phyloP scores from a whole-genome alignment of 768 basidiomycete genomes.

The Cyclocybe cylindracea region DNA sequence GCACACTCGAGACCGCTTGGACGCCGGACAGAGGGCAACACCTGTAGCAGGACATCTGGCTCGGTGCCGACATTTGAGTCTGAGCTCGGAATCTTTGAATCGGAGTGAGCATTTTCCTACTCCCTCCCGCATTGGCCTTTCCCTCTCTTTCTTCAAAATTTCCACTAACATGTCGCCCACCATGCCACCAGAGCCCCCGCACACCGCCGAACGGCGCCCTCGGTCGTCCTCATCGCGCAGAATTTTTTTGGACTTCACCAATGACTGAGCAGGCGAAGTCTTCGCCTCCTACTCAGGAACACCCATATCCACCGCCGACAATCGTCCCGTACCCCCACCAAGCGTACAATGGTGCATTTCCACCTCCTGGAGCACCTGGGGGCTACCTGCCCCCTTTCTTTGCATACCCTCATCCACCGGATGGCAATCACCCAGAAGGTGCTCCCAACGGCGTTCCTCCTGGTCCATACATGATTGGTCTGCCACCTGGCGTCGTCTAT shows the following conservation, averaged over 20 bases:
- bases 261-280: conserved; percentile 37
- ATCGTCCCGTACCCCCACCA: conserved; percentile 32
- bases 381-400: conserved; percentile 41
- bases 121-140: conserved; percentile 13
- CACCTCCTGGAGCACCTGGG: conserved; percentile 34
- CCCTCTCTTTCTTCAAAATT: conserved; percentile 8
- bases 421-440: conserved; percentile 36
- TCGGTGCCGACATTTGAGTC: conserved; percentile 31
- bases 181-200: conserved; percentile 5
- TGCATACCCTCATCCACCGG: conserved; percentile 41
- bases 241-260: not conserved
- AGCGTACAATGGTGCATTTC: conserved; percentile 32
- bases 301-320: conserved; percentile 33
- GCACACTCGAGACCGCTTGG: not conserved
- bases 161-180: conserved; percentile 8
- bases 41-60: not conserved
- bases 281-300: conserved; percentile 29
- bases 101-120: conserved; percentile 45
- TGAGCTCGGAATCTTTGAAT: conserved; percentile 49
- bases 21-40: not conserved
- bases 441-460: conserved; percentile 33
- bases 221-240: not conserved
- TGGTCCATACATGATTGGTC: conserved; percentile 40
- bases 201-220: not conserved
- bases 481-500: conserved; percentile 45